Evolutionary conservation across 768 basidiomycete species (phyloP), one percentile per base, ranked within the genome.

Genomic region (Lactifluus volemus): DNA sequence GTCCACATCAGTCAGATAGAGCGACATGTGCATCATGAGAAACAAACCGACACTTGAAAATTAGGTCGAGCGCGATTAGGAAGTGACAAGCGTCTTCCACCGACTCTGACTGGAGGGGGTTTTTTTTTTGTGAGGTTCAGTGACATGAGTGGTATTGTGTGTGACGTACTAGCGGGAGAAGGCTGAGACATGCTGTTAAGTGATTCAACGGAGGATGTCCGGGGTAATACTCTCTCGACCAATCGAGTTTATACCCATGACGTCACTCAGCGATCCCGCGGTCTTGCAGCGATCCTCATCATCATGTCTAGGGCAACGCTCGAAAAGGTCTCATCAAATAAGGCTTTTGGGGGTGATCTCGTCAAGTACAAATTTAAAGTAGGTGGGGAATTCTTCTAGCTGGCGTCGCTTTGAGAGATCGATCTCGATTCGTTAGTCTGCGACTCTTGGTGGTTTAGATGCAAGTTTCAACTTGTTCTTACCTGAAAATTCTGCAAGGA

Each of bases 401-500:
- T 47, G 53, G 44, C 49, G 34, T 61, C 51, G 38, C 48, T 44
- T 42, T 58, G 50, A 30, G 36, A 48, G n/a, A 67, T 66, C 52
- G 59, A 42, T 60, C 32, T 39, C n/a, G 17, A 25, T n/a, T 32
- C 15, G 21, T 17, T 50, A 92, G 91, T 89, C 89, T 47, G 75
- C 76, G 39, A 83, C 78, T 3, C 82, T 88, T 8, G 90, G 90
- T 39, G 85, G 82, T 51, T 77, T 84, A 14, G 71, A 79, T 60
- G 81, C 95, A 6, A 78, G 84, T 49, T 92, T 98, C 79, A 98
- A 98, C 72, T 73, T 98, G 65, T 99, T 90, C 74, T 68, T 98
- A 6, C 96, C 97, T 2, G 75, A 77, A 11, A 79, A 81, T 53
- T 80, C 84, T 0, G 53, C 72, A 15, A 71, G 72, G 9, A 70